Conservation (phyloP, 1,139 yeast species). For the Suhomyces atakaporum region DNA sequence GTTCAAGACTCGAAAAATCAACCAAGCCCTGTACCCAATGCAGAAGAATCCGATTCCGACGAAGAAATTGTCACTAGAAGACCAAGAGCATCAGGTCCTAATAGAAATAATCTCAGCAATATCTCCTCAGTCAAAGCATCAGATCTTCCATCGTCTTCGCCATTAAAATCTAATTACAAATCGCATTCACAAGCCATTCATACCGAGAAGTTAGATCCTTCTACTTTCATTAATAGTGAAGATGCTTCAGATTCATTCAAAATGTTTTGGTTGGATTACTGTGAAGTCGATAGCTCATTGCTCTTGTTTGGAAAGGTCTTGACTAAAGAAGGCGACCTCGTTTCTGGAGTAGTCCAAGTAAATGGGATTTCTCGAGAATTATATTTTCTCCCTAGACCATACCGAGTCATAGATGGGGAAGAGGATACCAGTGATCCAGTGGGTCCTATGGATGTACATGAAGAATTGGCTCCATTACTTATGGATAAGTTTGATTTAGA, state of each 20-base stretch:
- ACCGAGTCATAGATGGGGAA: slow-evolving; percentile 29
- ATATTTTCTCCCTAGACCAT: slow-evolving; percentile 71
- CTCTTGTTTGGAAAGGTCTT: slow-evolving; percentile 82
- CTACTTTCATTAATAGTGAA: slow-evolving; percentile 43
- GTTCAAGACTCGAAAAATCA: slow-evolving; percentile 1
- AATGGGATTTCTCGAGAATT: slow-evolving; percentile 71
- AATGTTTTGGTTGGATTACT: slow-evolving; percentile 90
- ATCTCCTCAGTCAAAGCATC: slow-evolving; percentile 27
- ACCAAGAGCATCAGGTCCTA: slow-evolving; percentile 25
- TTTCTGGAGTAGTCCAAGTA: slow-evolving; percentile 79
- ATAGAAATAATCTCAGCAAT: slow-evolving; percentile 15
- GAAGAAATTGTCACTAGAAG: slow-evolving; percentile 50
- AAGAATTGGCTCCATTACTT: slow-evolving; percentile 69
- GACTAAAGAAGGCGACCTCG: slow-evolving; percentile 58
- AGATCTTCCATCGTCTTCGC: slow-evolving; percentile 27
- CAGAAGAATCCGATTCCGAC: slow-evolving; percentile 49
- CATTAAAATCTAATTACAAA: slow-evolving; percentile 19
- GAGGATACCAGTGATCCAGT: slow-evolving; percentile 32
- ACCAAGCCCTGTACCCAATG: slow-evolving; percentile 4
- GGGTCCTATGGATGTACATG: slow-evolving; percentile 68
- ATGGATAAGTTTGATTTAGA: slow-evolving; percentile 64
- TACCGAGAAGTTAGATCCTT: slow-evolving; percentile 49
- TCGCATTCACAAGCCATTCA: slow-evolving; percentile 24
- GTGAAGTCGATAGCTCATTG: slow-evolving; percentile 71
- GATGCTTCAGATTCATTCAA: slow-evolving; percentile 46